Evolutionary conservation across 1,284 basidiomycete genomes (phyloP), one percentile per base, ranked within the genome.

Genomic region (Moesziomyces parantarcticus): DNA sequence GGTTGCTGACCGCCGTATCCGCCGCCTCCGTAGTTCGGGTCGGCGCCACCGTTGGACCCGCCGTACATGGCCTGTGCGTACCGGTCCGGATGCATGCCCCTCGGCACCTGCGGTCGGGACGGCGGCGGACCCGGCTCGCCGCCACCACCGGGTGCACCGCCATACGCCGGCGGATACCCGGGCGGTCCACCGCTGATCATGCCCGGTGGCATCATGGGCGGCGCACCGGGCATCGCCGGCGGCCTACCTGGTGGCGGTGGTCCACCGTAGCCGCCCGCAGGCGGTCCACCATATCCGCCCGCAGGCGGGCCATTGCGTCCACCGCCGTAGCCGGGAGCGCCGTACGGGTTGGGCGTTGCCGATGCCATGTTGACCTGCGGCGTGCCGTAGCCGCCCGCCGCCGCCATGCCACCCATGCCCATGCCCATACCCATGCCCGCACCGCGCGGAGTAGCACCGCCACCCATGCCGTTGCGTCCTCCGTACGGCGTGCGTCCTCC

Each of bases 71-170:
- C 64, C 52, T 76, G 74, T 2, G 69, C 69, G 41, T 67, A 63
- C 20, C 76, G 63, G 36, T 77, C 76, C 11, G 76, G 76, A 59
- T 77, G 76, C 65, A 77, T 77, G 5, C 75, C 75, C 45, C 67
- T 64, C 7, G 73, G 69, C 32, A 75, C 57, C n/a, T 26, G 60
- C n/a, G 67, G 72, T 21, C 64, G 56, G 9, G 58, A 51, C 18
- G 71, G 71, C 16, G 66, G 66, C 3, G 66, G 67, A 5, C 63
- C 67, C 7, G 67, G 67, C 43, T 62, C 48, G 18, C 62, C 58
- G 0, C 14, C 58, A 26, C 29, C 49, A 25, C 57, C 50, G 5
- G 26, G 25, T 6, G 34, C 49, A 14, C 32, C 57, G 18, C 49
- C 53, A 36, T 55, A 70, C 1, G 64, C 48, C 21, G 59, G 59